Evolutionary conservation across 495 filamentous ascomycete species (phyloP).

Genomic region (Neurospora discreta): DNA sequence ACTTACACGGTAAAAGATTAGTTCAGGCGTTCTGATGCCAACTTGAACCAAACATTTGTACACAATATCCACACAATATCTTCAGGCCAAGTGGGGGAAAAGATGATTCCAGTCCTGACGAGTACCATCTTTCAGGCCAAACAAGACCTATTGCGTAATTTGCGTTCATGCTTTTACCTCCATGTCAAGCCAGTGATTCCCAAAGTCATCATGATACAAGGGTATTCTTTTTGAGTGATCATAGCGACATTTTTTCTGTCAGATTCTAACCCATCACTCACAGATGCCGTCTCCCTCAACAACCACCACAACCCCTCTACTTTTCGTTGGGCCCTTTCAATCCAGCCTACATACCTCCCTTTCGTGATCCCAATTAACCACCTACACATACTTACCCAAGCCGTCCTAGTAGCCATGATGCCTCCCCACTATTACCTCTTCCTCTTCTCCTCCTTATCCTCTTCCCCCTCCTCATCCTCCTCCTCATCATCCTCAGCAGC

Average conservation of each 20-base stretch:
- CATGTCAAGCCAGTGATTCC: background rate
- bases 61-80: background rate
- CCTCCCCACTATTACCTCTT: background rate
- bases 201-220: background rate
- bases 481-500: slow-evolving; percentile 41
- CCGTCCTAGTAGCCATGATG: background rate
- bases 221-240: background rate
- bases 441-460: background rate
- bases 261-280: background rate
- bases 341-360: background rate
- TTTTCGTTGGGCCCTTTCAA: background rate
- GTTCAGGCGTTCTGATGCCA: background rate
- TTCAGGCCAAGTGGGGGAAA: no score
- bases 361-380: background rate
- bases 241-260: background rate
- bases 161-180: background rate
- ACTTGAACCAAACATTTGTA: background rate
- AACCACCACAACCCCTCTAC: background rate
- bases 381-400: background rate
- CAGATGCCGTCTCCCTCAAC: background rate
- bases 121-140: background rate
- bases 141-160: background rate
- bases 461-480: background rate
- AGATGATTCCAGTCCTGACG: no score
- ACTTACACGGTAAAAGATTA: background rate